phyloP scores from a whole-genome alignment of 176 grass and related monocot species.

The Tillandsia leiboldiana region DNA sequence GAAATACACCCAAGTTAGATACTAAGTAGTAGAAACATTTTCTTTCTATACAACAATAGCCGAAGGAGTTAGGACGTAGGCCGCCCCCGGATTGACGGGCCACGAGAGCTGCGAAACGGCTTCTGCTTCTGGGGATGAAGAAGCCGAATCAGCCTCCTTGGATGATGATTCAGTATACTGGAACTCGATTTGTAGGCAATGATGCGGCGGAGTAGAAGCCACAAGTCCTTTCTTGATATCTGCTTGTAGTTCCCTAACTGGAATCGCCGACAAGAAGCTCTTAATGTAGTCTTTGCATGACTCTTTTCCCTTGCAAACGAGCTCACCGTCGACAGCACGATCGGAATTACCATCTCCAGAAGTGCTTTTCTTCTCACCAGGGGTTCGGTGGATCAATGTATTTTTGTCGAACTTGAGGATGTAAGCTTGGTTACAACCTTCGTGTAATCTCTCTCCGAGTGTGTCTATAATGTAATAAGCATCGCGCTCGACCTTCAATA shows the following conservation, averaged over 20 bases:
- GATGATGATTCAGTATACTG: constrained; percentile 52
- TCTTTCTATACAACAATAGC: background rate
- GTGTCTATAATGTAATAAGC: constrained; percentile 85
- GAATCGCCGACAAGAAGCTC: constrained; percentile 88
- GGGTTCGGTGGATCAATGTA: constrained; percentile 49
- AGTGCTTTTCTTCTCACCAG: constrained; percentile 28
- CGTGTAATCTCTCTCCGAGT: constrained; percentile 78
- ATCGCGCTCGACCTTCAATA: constrained; percentile 62
- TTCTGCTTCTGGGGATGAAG: no score
- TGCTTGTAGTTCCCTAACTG: constrained; percentile 71
- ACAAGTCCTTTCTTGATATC: constrained; percentile 88
- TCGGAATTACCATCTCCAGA: constrained; percentile 11
- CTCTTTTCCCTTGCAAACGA: constrained; percentile 61
- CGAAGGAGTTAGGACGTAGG: background rate
- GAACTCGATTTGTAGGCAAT: constrained; percentile 90
- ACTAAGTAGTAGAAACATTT: background rate
- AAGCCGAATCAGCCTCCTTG: background rate
- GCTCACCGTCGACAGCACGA: constrained; percentile 21
- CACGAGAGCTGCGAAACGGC: background rate
- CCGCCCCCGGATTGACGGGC: background rate
- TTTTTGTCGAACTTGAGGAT: constrained; percentile 82
- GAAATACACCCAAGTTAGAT: background rate
- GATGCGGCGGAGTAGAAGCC: constrained; percentile 48
- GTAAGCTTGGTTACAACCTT: constrained; percentile 79
- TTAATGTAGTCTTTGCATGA: constrained; percentile 93